Evolutionary conservation across 202 grass and related monocot genomes (phyloP), one percentile per base, ranked within the genome.

Genomic region (Dendrocalamus latiflorus): DNA sequence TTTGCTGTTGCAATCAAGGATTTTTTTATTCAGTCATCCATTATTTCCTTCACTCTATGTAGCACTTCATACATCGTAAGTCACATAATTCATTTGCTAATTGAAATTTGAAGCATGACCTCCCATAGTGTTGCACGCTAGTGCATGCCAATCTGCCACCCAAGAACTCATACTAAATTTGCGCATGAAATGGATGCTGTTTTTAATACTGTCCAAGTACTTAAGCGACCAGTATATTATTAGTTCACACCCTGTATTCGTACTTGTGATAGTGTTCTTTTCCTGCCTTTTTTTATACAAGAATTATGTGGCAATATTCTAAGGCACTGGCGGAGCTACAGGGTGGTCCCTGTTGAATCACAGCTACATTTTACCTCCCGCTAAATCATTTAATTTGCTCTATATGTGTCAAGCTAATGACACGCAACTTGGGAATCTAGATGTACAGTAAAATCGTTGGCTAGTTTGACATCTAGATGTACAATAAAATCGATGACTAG

Each of bases 241-340:
- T 79, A 67, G 59, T 34, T 78, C 34, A 89, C 82, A 86, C 83
- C 78, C 68, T 86, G 73, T 81, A 45, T 33, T 73, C 54, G 79
- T 82, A 79, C 83, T 74, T 90, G 72, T 14, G 53, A 90, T 68
- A 74, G 54, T 74, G 67, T 68, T 78, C 34, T 74, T 79, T 74
- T 49, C 33, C 37, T 24, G 2, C 25, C 21, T 21, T 72, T 77
- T 64, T 81, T 50, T 22, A 59, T 33, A 24, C 22, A 8, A 34
- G 22, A 72, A 85, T 86, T 89, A 30, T 10, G 17, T 34, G 66
- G 41, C 73, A 89, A 61, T 89, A 86, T 85, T 82, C 66, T 86
- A n/a, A n/a, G n/a, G n/a, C n/a, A n/a, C n/a, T n/a, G n/a, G n/a
- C n/a, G n/a, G n/a, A n/a, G n/a, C n/a, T n/a, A n/a, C n/a, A n/a